phyloP scores from a whole-genome alignment of 1,284 basidiomycete species.

The Phellopilus nigrolimitatus region DNA sequence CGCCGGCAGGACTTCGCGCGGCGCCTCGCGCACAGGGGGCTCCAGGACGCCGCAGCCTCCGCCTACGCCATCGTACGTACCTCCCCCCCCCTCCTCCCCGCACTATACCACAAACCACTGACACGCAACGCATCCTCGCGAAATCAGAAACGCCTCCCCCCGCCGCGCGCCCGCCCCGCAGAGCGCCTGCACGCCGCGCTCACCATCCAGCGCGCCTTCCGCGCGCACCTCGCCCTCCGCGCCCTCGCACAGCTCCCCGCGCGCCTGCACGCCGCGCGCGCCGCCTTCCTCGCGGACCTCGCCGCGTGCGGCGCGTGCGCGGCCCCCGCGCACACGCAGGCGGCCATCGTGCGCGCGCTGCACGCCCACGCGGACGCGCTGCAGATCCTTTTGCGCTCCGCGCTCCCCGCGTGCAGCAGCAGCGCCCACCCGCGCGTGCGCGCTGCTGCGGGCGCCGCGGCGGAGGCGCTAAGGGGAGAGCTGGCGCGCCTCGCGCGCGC shows the following conservation, averaged over 20 bases:
- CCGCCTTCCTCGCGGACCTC: too few relatives aligned
- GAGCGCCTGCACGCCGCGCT: constrained; percentile 18
- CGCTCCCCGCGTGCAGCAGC: too few relatives aligned
- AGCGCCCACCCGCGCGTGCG: too few relatives aligned
- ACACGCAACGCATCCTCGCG: too few relatives aligned
- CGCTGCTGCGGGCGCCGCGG: background rate
- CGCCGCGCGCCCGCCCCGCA: background rate
- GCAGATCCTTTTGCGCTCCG: constrained; percentile 3
- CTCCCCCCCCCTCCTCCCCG: background rate
- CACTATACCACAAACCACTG: too few relatives aligned
- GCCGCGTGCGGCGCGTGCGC: too few relatives aligned
- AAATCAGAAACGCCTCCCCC: constrained; percentile 18
- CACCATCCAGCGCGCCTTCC: constrained; percentile 18
- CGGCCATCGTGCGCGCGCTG: background rate
- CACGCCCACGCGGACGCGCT: constrained; percentile 3
- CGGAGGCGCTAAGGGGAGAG: constrained; percentile 5
- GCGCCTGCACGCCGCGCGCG: background rate
- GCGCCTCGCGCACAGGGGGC: constrained; percentile 15
- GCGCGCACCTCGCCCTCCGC: constrained; percentile 9
- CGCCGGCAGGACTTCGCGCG: constrained; percentile 17
- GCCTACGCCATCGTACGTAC: constrained; percentile 16
- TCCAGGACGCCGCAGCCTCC: constrained; percentile 3
- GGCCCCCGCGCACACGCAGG: background rate
- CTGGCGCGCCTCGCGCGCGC: constrained; percentile 8
- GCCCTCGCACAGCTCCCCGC: background rate